A percentile compares a stretch with the other conserved stretches of the same genome.
These are phyloP conservation scores for Trichophyton benhamiae DNA, from an alignment of 2,329 filamentous ascomycete genomes.

Conservation along the genomic window DNA sequence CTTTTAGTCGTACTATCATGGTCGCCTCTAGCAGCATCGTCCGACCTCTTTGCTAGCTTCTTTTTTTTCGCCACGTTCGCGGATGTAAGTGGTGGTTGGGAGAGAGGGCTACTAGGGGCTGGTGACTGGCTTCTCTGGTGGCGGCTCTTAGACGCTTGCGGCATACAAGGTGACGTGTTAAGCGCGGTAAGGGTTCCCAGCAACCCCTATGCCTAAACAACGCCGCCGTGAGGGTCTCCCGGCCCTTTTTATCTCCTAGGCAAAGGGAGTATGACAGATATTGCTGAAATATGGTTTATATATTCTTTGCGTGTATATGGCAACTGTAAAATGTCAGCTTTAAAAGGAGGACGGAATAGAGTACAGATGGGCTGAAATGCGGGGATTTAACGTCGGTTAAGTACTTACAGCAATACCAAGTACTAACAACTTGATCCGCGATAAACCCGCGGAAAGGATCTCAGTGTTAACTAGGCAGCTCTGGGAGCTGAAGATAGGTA, in stretches of 20 bases:
- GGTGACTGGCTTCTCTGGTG: constrained; percentile 27
- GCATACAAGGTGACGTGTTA: constrained; percentile 27
- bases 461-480: neutral
- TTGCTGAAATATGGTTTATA: neutral
- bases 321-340: neutral
- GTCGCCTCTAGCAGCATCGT: constrained; percentile 26
- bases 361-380: neutral
- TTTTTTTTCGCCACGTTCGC: constrained; percentile 10
- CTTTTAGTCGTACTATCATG: constrained; percentile 24
- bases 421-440: neutral
- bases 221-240: neutral
- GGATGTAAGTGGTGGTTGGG: constrained; percentile 12
- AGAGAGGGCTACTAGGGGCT: constrained; percentile 21
- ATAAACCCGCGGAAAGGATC: neutral
- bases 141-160: constrained; percentile 30
- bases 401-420: neutral
- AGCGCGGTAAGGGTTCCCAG: neutral
- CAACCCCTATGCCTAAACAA: neutral
- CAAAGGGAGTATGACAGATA: neutral
- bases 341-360: neutral
- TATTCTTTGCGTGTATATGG: neutral
- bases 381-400: neutral
- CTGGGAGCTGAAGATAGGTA: neutral
- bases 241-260: neutral
- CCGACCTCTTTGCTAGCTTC: constrained; percentile 29